Evolutionary conservation across 1,139 yeast genomes (phyloP).

Genomic region (Geotrichum bryndzae): DNA sequence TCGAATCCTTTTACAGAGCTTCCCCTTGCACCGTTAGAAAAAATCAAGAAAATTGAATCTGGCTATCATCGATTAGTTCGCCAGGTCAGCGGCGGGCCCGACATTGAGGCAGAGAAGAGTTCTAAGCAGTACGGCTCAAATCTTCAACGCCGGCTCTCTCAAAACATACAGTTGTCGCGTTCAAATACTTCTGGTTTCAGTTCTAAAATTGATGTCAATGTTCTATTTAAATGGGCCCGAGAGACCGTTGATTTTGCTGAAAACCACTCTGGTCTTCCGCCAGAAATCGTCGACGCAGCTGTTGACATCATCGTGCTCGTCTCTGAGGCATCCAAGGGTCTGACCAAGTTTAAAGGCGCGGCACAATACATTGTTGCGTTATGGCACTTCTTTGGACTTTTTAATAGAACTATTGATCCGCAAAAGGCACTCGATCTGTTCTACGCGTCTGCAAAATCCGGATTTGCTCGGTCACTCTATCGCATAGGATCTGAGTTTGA

Average conservation of each 20-base stretch:
- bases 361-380: slow-evolving; percentile 32
- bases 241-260: slow-evolving; percentile 32
- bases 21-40: slow-evolving; percentile 29
- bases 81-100: slow-evolving; percentile 18
- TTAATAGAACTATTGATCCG: slow-evolving; percentile 22
- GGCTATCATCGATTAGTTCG: slow-evolving; percentile 26
- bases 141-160: slow-evolving; percentile 14
- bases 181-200: slow-evolving; percentile 4
- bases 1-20: slow-evolving; percentile 28
- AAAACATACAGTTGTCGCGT: slow-evolving; percentile 14
- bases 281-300: slow-evolving; percentile 27
- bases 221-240: slow-evolving; percentile 34
- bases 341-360: slow-evolving; percentile 28
- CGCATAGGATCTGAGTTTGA: slow-evolving; percentile 32
- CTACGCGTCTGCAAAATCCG: slow-evolving; percentile 31
- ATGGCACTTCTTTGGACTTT: slow-evolving; percentile 31
- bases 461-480: slow-evolving; percentile 35
- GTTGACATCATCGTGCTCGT: slow-evolving; percentile 26
- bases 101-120: slow-evolving; percentile 8
- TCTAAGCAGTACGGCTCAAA: slow-evolving; percentile 9
- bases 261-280: slow-evolving; percentile 28
- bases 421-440: slow-evolving; percentile 29
- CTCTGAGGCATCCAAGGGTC: slow-evolving; percentile 20
- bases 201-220: slow-evolving; percentile 14
- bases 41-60: slow-evolving; percentile 25